Base-by-base conservation (phyloP, 2,329 filamentous ascomycete genomes). In the Bipolaris cookei region DNA sequence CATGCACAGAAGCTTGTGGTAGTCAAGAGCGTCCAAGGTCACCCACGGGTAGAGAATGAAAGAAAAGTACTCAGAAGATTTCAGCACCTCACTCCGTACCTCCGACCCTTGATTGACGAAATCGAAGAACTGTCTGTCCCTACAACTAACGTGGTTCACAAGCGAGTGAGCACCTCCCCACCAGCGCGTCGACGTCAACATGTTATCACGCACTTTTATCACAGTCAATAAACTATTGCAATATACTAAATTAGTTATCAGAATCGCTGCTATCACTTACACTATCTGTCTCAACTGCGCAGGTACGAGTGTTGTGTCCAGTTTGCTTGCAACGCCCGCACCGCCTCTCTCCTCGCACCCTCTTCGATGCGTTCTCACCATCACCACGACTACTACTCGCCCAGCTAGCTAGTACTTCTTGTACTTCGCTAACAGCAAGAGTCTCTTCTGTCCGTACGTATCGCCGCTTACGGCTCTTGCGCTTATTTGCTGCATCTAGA, bases 51-150 rank as follows among this genome's bases (percentile, higher is more conserved):
- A 35, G 56, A 67, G 35, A 69, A 71, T 53, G 68, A 73, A 65
- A 44, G 66, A 54, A 45, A 70, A 44, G 50, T 72, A 11, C 66
- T 73, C n/a, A 60, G 55, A 53, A 48, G 59, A 45, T 67, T 69
- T 25, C 67, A 73, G 43, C 45, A 61, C n/a, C 62, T 61, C 37
- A 66, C 63, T 7, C 63, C 55, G 1, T 67, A 43, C 48, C 49
- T 72, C 34, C 64, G 68, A 25, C 70, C 67, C 13, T 45, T 75
- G 35, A 55, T 71, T 6, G 71, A 74, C 59, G 66, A 69, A 28
- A 69, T 70, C 30, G 57, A 67, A 11, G 62, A 72, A 18, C 67
- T 62, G 2, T 47, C 58, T 41, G 18, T 52, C 6, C 68, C 66
- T 34, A 32, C 56, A 6, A 59, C 63, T 13, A 68, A 11, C 63